Base-by-base conservation (phyloP, 352 stramenopile genomes). In the Pythium vanterpoolii region DNA sequence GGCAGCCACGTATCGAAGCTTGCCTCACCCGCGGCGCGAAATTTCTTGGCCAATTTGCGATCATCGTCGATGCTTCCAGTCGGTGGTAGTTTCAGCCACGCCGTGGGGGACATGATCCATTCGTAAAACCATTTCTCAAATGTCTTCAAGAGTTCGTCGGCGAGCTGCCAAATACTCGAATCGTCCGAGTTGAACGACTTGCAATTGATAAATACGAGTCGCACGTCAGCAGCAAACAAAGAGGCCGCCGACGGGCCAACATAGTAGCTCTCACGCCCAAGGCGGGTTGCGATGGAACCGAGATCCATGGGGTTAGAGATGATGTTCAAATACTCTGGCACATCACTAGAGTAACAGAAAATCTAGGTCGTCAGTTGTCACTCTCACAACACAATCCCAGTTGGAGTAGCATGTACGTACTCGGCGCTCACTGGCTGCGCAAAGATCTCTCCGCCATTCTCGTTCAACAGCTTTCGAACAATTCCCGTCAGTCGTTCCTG, bases 101-200 rank as follows among this genome's bases (percentile, higher is more conserved):
- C 85, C 0, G 78, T 81, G 3, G 87, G 85, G 28, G 71, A 79
- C 24, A 94, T 57, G 47, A 95, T 60, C 87, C 87, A 96, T 21
- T 96, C 82, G 62, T 93, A 93, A 23, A 92, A 60, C 78, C 87
- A 93, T 50, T 93, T 93, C 43, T 96, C 87, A 56, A 96, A 96
- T 3, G 70, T 79, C 56, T 79, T 77, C 6, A 87, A 57, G 4
- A 96, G 65, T 10, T 77, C 76, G 34, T 94, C 66, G 3, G 87
- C 85, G 59, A 90, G 68, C 24, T 69, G 42, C 77, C 77, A 92
- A 55, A 96, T 96, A 19, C 89, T 85, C 0, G 87, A 96, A 24
- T 71, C 81, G 30, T 88, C 77, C 0, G 73, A 72, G 64, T 96
- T 96, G 70, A 92, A 96, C 19, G 70, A 67, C 50, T 93, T 93